A percentile compares a stretch with the other conserved stretches of the same genome.
Conservation (phyloP, 192 early-diverging fungal genomes). For the Gryganskiella cystojenkinii region DNA sequence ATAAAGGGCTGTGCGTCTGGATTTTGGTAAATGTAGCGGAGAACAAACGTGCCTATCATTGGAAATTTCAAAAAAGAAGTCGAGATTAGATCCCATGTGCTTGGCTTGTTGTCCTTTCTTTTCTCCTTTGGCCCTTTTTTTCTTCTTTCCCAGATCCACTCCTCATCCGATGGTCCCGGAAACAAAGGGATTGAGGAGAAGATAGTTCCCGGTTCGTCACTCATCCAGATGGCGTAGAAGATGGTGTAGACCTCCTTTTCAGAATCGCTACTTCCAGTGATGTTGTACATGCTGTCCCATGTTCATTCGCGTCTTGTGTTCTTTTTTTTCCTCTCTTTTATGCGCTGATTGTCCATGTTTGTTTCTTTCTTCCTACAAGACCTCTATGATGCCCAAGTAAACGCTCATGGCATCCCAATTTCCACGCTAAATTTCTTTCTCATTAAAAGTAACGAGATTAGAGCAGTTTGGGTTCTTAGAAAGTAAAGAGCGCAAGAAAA, state of each 20-base stretch:
- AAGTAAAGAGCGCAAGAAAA: not conserved
- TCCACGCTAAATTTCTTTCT: not conserved
- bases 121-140: not conserved
- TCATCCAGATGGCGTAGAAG: too few species aligned
- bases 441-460: not conserved
- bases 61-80: not conserved
- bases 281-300: too few species aligned
- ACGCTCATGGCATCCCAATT: not conserved
- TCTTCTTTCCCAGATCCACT: too few species aligned
- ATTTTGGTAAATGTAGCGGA: conserved; percentile 66
- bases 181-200: too few species aligned
- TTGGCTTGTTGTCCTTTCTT: not conserved
- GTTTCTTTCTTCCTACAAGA: too few species aligned
- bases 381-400: not conserved
- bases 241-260: too few species aligned
- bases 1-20: conserved; percentile 69
- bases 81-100: conserved; percentile 15
- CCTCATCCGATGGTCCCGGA: too few species aligned
- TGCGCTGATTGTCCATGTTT: too few species aligned
- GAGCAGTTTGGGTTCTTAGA: not conserved
- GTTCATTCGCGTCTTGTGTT: too few species aligned
- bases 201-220: too few species aligned
- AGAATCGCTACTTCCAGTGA: too few species aligned
- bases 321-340: too few species aligned
- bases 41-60: conserved; percentile 66